Base-by-base conservation (phyloP, 768 basidiomycete species). In the Nidularia pulvinata region DNA sequence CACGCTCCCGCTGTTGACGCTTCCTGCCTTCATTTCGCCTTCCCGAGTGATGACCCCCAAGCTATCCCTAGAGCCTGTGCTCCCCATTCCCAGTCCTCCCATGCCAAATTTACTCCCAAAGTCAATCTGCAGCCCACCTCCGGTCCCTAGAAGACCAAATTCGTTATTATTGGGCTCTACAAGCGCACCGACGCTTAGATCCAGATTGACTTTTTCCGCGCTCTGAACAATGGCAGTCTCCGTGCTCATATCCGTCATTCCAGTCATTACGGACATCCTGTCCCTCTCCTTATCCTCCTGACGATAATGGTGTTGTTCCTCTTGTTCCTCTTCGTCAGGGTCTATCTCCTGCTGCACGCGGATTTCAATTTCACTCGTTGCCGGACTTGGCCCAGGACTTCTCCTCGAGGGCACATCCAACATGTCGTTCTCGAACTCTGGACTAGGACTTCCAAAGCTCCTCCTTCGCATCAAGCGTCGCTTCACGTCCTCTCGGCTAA, bases 401-500 rank as follows among this genome's bases (percentile, higher is more conserved):
- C 45, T 11, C 25, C 25, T 11, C 10, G n/a, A 10, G 10, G 45
- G 25, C 22, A 13, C 7, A n/a, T 13, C 22, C 14, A 36, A 30
- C 10, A 25, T 2, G 16, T 16, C 11, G 6, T 25, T 34, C 7
- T 56, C 56, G 5, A 61, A 55, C 55, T 72, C 53, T n/a, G 63
- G 59, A 33, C 61, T 61, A 6, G 76, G 69, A 56, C 80, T 80
- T 46, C 81, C 74, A 44, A 66, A 61, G 43, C 78, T 80, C 53
- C 73, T 67, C 57, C 75, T 72, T 48, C 69, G 71, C 62, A 77
- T 58, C 49, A 85, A 61, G 35, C 80, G 73, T 50, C 76, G 68
- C 54, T 80, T 76, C 16, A 87, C 75, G 47, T 80, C 79, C 50
- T 82, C 82, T 32, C 77, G 75, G 50, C 70, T 83, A 53, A 86